Base-by-base conservation (phyloP, 345 rosid species). In the Noccaea caerulescens region DNA sequence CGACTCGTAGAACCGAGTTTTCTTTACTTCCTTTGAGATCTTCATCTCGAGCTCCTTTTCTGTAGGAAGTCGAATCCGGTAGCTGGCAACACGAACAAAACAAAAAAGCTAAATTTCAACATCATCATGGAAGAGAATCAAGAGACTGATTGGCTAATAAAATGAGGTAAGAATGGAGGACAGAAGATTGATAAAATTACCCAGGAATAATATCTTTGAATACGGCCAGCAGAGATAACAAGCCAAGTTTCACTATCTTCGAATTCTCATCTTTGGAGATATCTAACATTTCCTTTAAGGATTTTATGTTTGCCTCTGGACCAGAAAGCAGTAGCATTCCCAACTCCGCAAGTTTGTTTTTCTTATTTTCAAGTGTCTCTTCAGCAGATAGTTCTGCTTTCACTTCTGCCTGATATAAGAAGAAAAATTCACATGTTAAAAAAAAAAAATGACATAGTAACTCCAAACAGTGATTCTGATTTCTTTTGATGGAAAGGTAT, bases 11-110 rank as follows among this genome's bases (percentile, higher is more conserved):
- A 74, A 84, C 56, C 98, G 84, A 78, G 84, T 88, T 85, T 89
- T 94, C 79, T 89, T 89, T 63, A 91, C 92, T 56, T 88, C 99
- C 84, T 89, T 89, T 65, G 99, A 94, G 73, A 94, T 84, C 80
- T 91, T 94, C 98, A 91, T 91, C 86, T 94, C 97, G 10, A 87
- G 83, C 88, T 91, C 97, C 81, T 89, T 94, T 33, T 91, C 99
- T 66, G 96, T 91, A 39, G 99, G 96, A 84, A 89, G 98, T 78
- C 99, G 87, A 68, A 94, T 91, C 56, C 98, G 91, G 65, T 94
- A 94, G 55, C 99, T 94, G 87, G 57, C 27, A 66, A 68, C 51
- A 71, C 37, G 32, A 44, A 66, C 4, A 63, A 54, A 57, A 11
- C 6, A 8, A 44, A 76, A 38, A 3, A 41, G 30, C 14, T 63